phyloP scores from a whole-genome alignment of 352 stramenopile species.

The Phytophthora pinifolia region DNA sequence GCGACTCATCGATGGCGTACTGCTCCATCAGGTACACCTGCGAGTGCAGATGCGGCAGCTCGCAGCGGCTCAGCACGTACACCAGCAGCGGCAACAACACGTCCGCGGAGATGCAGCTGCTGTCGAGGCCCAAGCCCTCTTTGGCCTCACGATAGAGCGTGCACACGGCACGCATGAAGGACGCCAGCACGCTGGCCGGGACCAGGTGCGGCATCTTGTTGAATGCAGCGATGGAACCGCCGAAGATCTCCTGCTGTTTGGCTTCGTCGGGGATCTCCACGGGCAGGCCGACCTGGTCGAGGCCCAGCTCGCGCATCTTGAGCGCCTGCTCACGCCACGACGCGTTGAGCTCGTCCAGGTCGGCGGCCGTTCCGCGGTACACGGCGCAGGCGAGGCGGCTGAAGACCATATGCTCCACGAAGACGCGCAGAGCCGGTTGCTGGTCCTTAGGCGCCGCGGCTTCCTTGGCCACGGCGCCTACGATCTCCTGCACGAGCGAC shows the following conservation, averaged over 20 bases:
- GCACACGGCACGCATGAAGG: constrained; percentile 65
- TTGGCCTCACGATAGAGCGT: constrained; percentile 69
- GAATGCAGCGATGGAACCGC: constrained; percentile 62
- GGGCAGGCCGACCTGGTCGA: constrained; percentile 62
- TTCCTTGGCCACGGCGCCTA: constrained; percentile 48
- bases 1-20: constrained; percentile 65
- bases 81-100: constrained; percentile 77
- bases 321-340: constrained; percentile 57
- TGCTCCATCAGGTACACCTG: constrained; percentile 82
- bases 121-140: constrained; percentile 41
- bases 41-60: constrained; percentile 72
- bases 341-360: constrained; percentile 72
- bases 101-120: constrained; percentile 70
- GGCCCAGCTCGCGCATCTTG: constrained; percentile 40
- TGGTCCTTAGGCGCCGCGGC: constrained; percentile 32
- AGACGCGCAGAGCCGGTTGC: constrained; percentile 35
- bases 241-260: constrained; percentile 41
- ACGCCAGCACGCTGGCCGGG: constrained; percentile 59
- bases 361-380: constrained; percentile 50
- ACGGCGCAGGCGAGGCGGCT: constrained; percentile 63
- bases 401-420: constrained; percentile 82
- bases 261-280: constrained; percentile 30
- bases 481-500: constrained; percentile 66
- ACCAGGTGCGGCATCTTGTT: constrained; percentile 73
- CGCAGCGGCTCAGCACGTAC: constrained; percentile 64